Percentiles rank a stretch among this genome's conserved stretches.
Conservation (phyloP, 2,329 filamentous ascomycete species). For the Ascocoryne sarcoides region DNA sequence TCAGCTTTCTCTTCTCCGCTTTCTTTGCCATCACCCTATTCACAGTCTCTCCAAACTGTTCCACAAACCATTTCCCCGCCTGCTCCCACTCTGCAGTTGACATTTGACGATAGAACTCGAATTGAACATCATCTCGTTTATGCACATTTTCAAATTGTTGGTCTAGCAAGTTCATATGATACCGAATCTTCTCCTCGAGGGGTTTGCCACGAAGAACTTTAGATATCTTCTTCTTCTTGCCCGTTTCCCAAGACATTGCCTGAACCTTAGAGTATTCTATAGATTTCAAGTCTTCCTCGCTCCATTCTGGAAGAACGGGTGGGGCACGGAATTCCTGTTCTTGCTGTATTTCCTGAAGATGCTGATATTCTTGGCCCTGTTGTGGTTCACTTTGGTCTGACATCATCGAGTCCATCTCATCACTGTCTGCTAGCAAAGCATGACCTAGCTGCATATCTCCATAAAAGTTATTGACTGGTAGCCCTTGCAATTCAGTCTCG, state of each 20-base stretch:
- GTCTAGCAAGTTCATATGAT: constrained; percentile 3
- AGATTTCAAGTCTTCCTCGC: constrained; percentile 12
- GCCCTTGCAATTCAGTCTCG: no score
- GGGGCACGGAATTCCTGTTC: no score
- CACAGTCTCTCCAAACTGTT: constrained; percentile 19
- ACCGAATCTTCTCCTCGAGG: constrained; percentile 13
- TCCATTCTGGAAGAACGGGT: constrained; percentile 9
- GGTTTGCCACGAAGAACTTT: constrained; percentile 8
- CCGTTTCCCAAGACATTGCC: constrained; percentile 15
- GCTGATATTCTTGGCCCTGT: no score
- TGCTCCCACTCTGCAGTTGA: constrained; percentile 26
- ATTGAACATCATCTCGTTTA: constrained; percentile 1
- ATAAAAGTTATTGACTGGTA: no score
- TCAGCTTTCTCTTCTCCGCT: constrained; percentile 19
- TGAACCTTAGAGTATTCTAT: constrained; percentile 20
- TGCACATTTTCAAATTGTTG: not conserved
- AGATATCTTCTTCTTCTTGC: constrained; percentile 4
- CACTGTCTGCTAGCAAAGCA: no score
- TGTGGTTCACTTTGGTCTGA: no score
- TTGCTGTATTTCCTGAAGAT: no score
- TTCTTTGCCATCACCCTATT: constrained; percentile 17
- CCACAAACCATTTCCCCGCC: constrained; percentile 26
- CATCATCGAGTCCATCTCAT: no score
- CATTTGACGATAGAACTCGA: constrained; percentile 18
- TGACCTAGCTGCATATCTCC: no score